phyloP scores from a whole-genome alignment of 1,284 basidiomycete genomes.

The Earliella scabrosa region DNA sequence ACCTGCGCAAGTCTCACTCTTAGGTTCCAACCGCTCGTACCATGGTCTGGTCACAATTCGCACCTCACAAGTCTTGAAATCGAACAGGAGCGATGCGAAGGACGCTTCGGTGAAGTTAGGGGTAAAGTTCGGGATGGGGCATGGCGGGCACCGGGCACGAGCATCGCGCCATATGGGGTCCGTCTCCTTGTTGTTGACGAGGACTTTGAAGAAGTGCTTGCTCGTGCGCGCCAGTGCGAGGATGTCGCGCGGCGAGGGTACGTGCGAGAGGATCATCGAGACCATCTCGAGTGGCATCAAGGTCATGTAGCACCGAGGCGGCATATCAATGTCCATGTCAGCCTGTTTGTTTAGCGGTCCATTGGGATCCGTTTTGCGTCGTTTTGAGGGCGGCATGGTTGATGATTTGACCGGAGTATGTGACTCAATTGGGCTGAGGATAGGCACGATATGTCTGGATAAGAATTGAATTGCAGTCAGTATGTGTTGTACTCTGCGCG shows the following conservation, averaged over 20 bases:
- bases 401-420: too few species aligned
- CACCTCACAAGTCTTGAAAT: conserved; percentile 60
- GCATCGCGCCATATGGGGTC: conserved; percentile 55
- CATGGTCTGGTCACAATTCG: conserved; percentile 10
- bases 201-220: conserved; percentile 49
- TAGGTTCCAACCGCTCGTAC: background rate
- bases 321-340: too few species aligned
- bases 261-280: conserved; percentile 45
- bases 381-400: too few species aligned
- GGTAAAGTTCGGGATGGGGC: conserved; percentile 49
- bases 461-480: too few species aligned
- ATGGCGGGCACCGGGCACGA: conserved; percentile 39
- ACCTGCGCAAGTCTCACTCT: conserved; percentile 29
- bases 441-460: too few species aligned
- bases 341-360: too few species aligned
- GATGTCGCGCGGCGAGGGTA: conserved; percentile 45
- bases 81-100: conserved; percentile 67
- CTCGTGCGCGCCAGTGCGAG: conserved; percentile 53
- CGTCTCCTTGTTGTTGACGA: conserved; percentile 44
- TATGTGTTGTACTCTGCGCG: too few species aligned
- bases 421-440: too few species aligned
- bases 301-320: conserved; percentile 21
- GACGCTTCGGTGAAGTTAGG: conserved; percentile 44
- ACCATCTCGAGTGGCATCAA: conserved; percentile 50
- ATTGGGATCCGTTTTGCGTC: too few species aligned